Base-by-base conservation (phyloP, 176 grass and related monocot species). In the Dendrocalamus sinicus region DNA sequence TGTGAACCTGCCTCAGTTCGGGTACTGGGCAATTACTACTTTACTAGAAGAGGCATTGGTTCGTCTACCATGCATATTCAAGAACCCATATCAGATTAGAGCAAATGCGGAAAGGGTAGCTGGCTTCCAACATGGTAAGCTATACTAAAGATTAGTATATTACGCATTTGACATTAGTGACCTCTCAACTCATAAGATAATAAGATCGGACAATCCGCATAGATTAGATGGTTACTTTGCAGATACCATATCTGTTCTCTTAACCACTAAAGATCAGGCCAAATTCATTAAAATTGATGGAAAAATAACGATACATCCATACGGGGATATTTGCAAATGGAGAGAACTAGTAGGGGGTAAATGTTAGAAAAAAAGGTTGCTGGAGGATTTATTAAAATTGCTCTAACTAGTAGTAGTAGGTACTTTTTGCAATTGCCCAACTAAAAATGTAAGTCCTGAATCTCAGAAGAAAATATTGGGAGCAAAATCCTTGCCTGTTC, bases 401-500 rank as follows among this genome's bases (percentile, higher is more conserved):
- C 12, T 20, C 0, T 74, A 35, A 74, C 58, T 15, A 74, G 46
- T 51, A 84, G 14, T n/a, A 39, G 37, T 39, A 39, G 37, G 37
- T 59, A 83, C 14, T 73, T 61, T 37, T 43, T 72, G 2, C 37
- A 83, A 63, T 68, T 60, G 61, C 19, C 41, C 7, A 74, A 86
- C 65, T 39, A 17, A 81, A 77, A 80, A 44, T 55, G 44, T 15
- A 69, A 43, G 44, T 70, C 20, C 46, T 13, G 1, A 85, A 77
- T 44, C 73, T 67, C 8, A 45, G 9, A 76, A 73, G 43, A 80
- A 85, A 76, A 58, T 80, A 69, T 30, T 67, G 12, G 40, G 20
- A 62, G 22, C n/a, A 41, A 85, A 73, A 74, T 75, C 26, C 76
- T 85, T 92, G 80, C 95, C 95, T 98, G 83, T 98, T 98, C 53